phyloP scores from a whole-genome alignment of 2,329 filamentous ascomycete genomes.

The Bipolaris gigantea region DNA sequence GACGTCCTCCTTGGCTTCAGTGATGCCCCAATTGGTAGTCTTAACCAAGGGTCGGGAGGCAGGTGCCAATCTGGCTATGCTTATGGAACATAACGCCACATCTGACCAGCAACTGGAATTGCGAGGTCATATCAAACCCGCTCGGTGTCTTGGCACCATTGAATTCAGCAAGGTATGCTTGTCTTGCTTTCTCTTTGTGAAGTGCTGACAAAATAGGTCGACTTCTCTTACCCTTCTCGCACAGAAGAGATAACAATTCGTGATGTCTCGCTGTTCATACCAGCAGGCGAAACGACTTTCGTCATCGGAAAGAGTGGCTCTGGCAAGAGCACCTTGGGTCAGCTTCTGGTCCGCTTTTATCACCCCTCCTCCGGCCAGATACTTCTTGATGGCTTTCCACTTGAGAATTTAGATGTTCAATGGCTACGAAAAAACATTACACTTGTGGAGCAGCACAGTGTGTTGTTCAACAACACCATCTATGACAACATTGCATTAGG shows the following conservation, averaged over 20 bases:
- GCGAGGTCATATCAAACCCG: slow-evolving; percentile 27
- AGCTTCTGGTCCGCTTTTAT: slow-evolving; percentile 79
- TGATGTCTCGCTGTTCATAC: slow-evolving; percentile 68
- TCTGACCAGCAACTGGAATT: slow-evolving; percentile 18
- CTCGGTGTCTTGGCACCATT: slow-evolving; percentile 65
- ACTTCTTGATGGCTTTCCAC: slow-evolving; percentile 64
- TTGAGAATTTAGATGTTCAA: slow-evolving; percentile 63
- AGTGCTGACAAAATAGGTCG: slow-evolving; percentile 58
- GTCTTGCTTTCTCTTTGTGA: background rate
- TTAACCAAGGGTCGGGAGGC: slow-evolving; percentile 79
- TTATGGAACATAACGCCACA: slow-evolving; percentile 45
- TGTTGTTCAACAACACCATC: slow-evolving; percentile 80
- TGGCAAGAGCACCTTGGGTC: slow-evolving; percentile 86
- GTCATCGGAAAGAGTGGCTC: slow-evolving; percentile 86
- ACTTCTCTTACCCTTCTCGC: slow-evolving; percentile 78
- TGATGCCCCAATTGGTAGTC: slow-evolving; percentile 76
- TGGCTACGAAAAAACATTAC: slow-evolving; percentile 81
- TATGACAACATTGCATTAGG: slow-evolving; percentile 78
- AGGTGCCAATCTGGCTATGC: slow-evolving; percentile 61
- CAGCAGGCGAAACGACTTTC: slow-evolving; percentile 72
- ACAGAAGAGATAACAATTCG: slow-evolving; percentile 62
- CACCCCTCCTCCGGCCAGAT: slow-evolving; percentile 66
- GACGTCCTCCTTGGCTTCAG: slow-evolving; percentile 71
- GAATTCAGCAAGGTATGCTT: slow-evolving; percentile 66
- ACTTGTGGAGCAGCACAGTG: slow-evolving; percentile 78